phyloP scores from a whole-genome alignment of 805 yeast genomes.

The Cyberlindnera americana region DNA sequence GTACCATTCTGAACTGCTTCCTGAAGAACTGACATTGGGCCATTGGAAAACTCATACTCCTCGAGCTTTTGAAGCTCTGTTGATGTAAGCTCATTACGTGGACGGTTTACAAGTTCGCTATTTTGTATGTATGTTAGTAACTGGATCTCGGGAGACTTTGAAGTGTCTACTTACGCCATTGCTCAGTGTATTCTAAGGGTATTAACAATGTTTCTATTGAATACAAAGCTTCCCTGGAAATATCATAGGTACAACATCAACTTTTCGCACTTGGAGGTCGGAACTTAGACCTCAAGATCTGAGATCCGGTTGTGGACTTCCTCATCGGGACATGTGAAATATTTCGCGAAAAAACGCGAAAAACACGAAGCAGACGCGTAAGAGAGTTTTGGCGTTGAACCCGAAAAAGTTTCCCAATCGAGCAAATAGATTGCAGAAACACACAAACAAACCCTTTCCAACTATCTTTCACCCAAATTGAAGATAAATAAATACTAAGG shows the following conservation, averaged over 20 bases:
- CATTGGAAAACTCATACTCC: constrained; percentile 84
- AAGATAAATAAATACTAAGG: neutral
- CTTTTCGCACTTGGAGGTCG: no score
- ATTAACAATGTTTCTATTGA: no score
- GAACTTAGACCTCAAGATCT: no score
- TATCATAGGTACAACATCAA: no score
- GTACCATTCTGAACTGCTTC: constrained; percentile 71
- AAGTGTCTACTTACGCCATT: constrained; percentile 27
- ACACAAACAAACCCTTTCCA: neutral
- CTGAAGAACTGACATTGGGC: constrained; percentile 88
- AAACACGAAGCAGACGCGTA: constrained; percentile 4
- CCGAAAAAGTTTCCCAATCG: constrained; percentile 12
- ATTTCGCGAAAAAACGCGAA: neutral
- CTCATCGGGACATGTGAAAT: neutral
- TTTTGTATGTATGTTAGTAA: constrained; percentile 11
- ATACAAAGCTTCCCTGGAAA: no score
- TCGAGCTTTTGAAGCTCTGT: constrained; percentile 77
- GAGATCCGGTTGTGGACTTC: constrained; percentile 1
- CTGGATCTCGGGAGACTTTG: no score
- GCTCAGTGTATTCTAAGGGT: neutral
- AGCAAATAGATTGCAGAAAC: constrained; percentile 14
- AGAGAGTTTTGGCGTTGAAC: neutral
- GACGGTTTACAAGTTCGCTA: constrained; percentile 67
- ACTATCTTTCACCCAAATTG: neutral
- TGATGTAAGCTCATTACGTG: constrained; percentile 76